phyloP scores from a whole-genome alignment of 2,329 filamentous ascomycete genomes.

The Hymenoscyphus infarciens region DNA sequence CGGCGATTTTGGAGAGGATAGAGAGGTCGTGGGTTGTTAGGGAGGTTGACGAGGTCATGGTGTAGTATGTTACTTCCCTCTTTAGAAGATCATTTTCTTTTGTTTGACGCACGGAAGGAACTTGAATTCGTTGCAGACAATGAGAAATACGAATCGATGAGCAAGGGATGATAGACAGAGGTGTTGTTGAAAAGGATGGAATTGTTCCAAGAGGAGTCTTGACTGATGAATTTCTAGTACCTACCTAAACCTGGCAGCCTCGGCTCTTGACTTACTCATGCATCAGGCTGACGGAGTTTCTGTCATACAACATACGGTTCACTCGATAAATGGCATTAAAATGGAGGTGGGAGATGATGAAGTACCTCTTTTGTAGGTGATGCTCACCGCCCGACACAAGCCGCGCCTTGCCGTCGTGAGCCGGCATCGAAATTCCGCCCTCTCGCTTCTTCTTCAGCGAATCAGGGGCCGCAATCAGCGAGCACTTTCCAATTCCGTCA shows the following conservation, averaged over 20 bases:
- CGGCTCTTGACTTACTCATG: slow-evolving; percentile 4
- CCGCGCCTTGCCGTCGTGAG: slow-evolving; percentile 13
- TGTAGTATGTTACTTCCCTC: neutral
- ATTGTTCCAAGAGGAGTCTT: neutral
- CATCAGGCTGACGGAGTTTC: neutral
- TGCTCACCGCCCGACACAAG: slow-evolving; percentile 6
- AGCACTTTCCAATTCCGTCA: slow-evolving; percentile 9
- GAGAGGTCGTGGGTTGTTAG: slow-evolving; percentile 58
- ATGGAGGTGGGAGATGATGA: slow-evolving; percentile 10
- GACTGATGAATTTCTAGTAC: neutral
- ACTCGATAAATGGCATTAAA: neutral
- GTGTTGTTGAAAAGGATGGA: neutral
- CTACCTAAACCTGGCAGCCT: neutral
- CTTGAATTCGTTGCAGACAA: too few species aligned
- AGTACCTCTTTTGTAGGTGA: slow-evolving; percentile 14
- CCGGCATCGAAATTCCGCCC: slow-evolving; percentile 4
- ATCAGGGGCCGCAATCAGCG: neutral
- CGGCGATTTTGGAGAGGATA: slow-evolving; percentile 63
- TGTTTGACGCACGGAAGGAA: too few species aligned
- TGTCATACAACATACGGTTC: neutral
- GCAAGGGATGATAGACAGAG: neutral
- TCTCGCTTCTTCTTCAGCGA: neutral
- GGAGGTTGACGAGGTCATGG: slow-evolving; percentile 31
- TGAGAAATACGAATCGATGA: neutral
- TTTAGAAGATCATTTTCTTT: too few species aligned